These are phyloP conservation scores for Mycena venus DNA, from an alignment of 768 basidiomycete species.

Conservation along the genomic window DNA sequence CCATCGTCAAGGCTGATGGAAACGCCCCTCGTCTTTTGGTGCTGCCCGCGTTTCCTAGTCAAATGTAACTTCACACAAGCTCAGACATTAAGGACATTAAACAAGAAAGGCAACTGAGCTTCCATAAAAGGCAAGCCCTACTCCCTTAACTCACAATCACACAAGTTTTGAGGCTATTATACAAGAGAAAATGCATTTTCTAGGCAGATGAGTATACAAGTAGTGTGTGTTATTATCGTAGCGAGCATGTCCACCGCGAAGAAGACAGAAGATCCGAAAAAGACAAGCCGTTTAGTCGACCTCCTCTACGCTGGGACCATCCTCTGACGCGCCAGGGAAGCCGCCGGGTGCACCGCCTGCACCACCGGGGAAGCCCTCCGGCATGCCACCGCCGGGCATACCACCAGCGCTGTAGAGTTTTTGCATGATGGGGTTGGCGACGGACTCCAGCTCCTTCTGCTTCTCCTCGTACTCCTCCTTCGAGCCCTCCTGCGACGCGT, in stretches of 20 bases:
- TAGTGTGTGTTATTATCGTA: constrained; percentile 25
- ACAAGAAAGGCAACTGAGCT: too few relatives aligned
- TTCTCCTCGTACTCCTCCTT: constrained; percentile 95
- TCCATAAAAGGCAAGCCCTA: too few relatives aligned
- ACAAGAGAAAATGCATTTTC: constrained; percentile 22
- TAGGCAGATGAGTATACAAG: constrained; percentile 13
- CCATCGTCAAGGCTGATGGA: too few relatives aligned
- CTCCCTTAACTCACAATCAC: neutral
- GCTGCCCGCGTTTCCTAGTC: too few relatives aligned
- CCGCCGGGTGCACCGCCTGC: constrained; percentile 78
- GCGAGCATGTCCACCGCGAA: constrained; percentile 26
- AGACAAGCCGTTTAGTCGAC: constrained; percentile 71
- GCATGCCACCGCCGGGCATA: constrained; percentile 30
- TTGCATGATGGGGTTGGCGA: constrained; percentile 82
- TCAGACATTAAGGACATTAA: too few relatives aligned
- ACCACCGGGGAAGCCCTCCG: constrained; percentile 59
- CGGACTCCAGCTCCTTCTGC: constrained; percentile 91
- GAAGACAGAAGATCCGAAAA: constrained; percentile 26
- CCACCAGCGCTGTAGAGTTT: constrained; percentile 83
- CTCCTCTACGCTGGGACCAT: constrained; percentile 93
- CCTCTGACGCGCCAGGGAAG: constrained; percentile 79
- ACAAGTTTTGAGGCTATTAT: neutral
- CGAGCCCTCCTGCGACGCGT: constrained; percentile 87
- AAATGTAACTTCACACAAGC: too few relatives aligned
- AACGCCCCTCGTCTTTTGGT: too few relatives aligned